Conservation (phyloP, 768 basidiomycete genomes). For the Mycena belliarum region DNA sequence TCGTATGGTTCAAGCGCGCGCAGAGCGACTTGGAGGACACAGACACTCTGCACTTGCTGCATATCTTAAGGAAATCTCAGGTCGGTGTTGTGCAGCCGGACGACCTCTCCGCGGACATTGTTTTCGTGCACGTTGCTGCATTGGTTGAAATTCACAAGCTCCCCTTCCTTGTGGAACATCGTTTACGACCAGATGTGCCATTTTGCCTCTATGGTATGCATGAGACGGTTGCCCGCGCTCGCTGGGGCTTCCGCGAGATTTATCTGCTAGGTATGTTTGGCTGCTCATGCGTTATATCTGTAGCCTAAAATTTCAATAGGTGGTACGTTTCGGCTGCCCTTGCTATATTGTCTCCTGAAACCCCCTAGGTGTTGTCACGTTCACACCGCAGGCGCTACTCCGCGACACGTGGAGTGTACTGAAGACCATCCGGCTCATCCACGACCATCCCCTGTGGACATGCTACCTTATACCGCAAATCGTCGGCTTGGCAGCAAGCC, state of each 20-base stretch:
- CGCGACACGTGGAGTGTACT: conserved; percentile 11
- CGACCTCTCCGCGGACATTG: not conserved
- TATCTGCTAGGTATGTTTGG: not conserved
- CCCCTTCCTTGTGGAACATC: conserved; percentile 1
- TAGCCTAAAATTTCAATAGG: not conserved
- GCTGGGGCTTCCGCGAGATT: conserved; percentile 7
- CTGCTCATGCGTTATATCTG: not conserved
- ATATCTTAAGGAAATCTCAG: not conserved
- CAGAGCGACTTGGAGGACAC: not conserved
- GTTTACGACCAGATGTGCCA: not conserved
- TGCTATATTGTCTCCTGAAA: too few species aligned
- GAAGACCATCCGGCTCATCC: not conserved
- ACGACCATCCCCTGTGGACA: conserved; percentile 11
- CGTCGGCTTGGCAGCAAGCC: conserved; percentile 2
- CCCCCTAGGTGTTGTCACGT: conserved; percentile 15
- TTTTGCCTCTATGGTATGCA: conserved; percentile 10
- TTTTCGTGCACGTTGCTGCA: conserved; percentile 13
- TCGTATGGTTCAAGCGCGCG: not conserved
- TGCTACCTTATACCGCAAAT: conserved; percentile 9
- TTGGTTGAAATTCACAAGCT: not conserved
- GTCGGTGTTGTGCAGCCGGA: not conserved
- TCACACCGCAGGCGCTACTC: conserved; percentile 8
- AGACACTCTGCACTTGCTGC: conserved; percentile 1
- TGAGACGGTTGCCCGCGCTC: not conserved
- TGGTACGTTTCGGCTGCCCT: too few species aligned